phyloP scores from a whole-genome alignment of 352 stramenopile species.

The Saprolegnia parasitica region DNA sequence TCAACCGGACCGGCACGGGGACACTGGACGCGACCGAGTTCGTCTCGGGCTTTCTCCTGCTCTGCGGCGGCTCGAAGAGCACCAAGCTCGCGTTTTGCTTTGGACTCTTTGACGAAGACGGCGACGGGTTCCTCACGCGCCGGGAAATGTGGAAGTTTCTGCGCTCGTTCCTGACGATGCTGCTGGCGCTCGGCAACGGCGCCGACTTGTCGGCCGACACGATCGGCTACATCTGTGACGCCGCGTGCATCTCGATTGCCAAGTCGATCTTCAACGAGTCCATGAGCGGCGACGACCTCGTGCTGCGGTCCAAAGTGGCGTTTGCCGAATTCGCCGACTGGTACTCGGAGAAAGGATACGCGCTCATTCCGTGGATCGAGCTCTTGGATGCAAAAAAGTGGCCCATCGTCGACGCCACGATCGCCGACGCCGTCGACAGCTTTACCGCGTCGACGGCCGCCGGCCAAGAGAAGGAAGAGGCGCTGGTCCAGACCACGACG shows the following conservation, averaged over 20 bases:
- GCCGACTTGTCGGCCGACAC: conserved; percentile 74
- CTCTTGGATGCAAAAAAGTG: conserved; percentile 80
- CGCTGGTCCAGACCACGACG: not conserved
- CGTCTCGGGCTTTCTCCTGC: conserved; percentile 89
- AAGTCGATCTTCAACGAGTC: conserved; percentile 76
- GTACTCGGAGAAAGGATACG: conserved; percentile 78
- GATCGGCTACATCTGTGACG: conserved; percentile 73
- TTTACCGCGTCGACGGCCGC: not conserved
- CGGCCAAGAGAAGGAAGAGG: not conserved
- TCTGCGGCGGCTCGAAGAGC: conserved; percentile 94
- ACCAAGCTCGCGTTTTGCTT: conserved; percentile 91
- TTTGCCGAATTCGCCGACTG: conserved; percentile 84
- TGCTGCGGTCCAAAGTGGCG: conserved; percentile 46
- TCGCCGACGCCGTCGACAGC: conserved; percentile 52
- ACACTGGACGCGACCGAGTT: conserved; percentile 88
- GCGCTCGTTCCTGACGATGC: conserved; percentile 91
- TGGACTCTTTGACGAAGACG: conserved; percentile 87
- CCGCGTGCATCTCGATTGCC: conserved; percentile 74
- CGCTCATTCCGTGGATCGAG: conserved; percentile 84
- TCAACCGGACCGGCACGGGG: conserved; percentile 76
- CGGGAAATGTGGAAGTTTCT: conserved; percentile 91
- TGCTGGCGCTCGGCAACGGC: conserved; percentile 91
- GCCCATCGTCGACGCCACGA: conserved; percentile 53
- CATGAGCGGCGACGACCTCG: not conserved
- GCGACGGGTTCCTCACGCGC: conserved; percentile 85